Evolutionary conservation across 345 rosid genomes (phyloP), one percentile per base, ranked within the genome.

Genomic region (Hibiscus mutabilis): DNA sequence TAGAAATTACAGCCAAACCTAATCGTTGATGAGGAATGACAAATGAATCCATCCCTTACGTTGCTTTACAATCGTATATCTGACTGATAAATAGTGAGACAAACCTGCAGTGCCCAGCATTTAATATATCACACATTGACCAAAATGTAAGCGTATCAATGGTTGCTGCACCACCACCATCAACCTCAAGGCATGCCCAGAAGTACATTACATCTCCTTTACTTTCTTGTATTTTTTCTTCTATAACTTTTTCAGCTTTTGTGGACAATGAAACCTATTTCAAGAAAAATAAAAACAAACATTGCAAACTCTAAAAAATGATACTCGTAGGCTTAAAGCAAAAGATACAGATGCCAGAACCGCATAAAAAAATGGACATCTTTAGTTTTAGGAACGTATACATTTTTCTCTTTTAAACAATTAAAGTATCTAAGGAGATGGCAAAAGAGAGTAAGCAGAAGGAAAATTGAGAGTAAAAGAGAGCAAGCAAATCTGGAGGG

Each of bases 71-170:
- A 60, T 8, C 16, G 53, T 19, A 70, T 29, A 29, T 29, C 33
- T 29, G 33, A 29, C 33, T 29, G 31, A 40, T 59, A 66, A 61
- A 14, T 73, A 69, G 14, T 51, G 68, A 51, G 33, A 46, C 60
- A 68, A 78, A 87, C 95, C 91, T 84, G 91, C 95, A 89, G 33
- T 78, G 72, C 70, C 92, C 89, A 75, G 80, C 85, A 84, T 89
- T 89, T 79, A 86, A 79, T 66, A 86, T 76, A 80, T 89, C 92
- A n/a, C 92, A 87, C 80, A 86, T 79, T 63, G 95, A 89, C 95
- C 95, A 89, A 82, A 87, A 89, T 7, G 87, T 80, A 68, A 79
- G 86, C 24, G 68, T 73, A 60, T 77, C 72, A 76, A 79, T 76
- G 60, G 77, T 27, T 21, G 46, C 60, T 63, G 70, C 42, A 55